A percentile compares a stretch with the other conserved stretches of the same genome.
Evolutionary conservation across 345 rosid species (phyloP).

Genomic region (Rubroshorea leprosula): DNA sequence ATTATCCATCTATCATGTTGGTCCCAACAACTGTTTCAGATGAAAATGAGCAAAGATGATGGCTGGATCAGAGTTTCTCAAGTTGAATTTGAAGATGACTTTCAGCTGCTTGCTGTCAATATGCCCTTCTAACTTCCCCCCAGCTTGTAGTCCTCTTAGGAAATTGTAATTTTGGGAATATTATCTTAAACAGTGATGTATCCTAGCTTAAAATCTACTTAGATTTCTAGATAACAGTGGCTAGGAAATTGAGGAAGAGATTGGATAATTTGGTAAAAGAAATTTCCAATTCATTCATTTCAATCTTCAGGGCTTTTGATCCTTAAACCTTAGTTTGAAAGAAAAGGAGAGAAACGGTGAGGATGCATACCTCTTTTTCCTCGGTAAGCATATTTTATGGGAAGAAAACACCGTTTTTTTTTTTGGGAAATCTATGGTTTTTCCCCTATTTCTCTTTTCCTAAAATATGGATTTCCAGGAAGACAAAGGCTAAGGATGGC

Average conservation of each 20-base stretch:
- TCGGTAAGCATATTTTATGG: too few relatives aligned
- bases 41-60: conserved; percentile 1
- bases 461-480: too few relatives aligned
- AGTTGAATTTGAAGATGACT: background rate
- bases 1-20: conserved; percentile 9
- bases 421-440: too few relatives aligned
- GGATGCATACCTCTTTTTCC: conserved; percentile 13
- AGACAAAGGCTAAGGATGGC: too few relatives aligned
- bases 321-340: too few relatives aligned
- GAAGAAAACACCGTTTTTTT: too few relatives aligned
- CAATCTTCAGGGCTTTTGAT: too few relatives aligned
- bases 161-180: conserved; percentile 10
- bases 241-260: conserved; percentile 3
- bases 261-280: background rate
- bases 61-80: background rate
- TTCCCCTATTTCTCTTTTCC: too few relatives aligned
- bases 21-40: conserved; percentile 8
- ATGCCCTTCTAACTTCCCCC: conserved; percentile 1
- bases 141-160: background rate
- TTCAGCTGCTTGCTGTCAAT: background rate
- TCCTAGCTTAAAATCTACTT: conserved; percentile 4
- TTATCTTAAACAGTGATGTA: conserved; percentile 6
- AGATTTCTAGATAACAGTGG: conserved; percentile 8
- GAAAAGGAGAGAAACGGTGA: too few relatives aligned
- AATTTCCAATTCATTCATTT: background rate